Percentiles rank a stretch among this genome's conserved stretches.
Evolutionary conservation across 495 filamentous ascomycete genomes (phyloP).

Genomic region (Neurospora sublineolata): DNA sequence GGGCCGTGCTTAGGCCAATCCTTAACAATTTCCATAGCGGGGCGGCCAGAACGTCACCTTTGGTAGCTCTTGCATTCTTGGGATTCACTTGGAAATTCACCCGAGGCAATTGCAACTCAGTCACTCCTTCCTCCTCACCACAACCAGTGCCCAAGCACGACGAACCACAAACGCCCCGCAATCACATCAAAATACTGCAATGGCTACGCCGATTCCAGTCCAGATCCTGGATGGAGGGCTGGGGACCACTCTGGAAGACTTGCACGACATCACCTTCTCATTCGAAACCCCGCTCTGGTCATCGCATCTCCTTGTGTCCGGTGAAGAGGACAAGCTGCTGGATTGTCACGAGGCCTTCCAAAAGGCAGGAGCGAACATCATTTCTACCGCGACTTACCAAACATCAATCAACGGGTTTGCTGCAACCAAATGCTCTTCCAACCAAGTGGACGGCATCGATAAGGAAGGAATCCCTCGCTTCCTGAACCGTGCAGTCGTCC

Average conservation of each 20-base stretch:
- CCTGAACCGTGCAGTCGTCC: conserved; percentile 24
- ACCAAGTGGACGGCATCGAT: conserved; percentile 9
- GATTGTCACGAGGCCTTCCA: conserved; percentile 44
- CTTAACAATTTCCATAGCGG: not conserved
- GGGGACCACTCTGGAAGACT: conserved; percentile 51
- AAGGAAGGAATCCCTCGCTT: conserved; percentile 13
- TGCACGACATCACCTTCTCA: conserved; percentile 37
- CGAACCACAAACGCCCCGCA: not conserved
- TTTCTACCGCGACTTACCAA: conserved; percentile 58
- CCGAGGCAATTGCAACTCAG: not conserved
- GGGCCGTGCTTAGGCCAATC: not conserved
- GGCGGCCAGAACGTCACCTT: not conserved
- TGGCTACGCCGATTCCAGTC: conserved; percentile 17
- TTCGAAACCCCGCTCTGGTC: conserved; percentile 49
- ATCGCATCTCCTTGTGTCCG: conserved; percentile 44
- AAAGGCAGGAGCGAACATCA: conserved; percentile 42
- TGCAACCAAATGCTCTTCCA: conserved; percentile 11
- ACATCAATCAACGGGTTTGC: conserved; percentile 42
- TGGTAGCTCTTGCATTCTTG: not conserved
- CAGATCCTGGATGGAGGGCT: conserved; percentile 54
- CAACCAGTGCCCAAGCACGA: not conserved
- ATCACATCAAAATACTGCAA: not conserved
- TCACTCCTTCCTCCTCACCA: not conserved
- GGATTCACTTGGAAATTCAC: not conserved
- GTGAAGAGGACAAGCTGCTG: conserved; percentile 37